Percentiles rank a stretch among this genome's conserved stretches.
Evolutionary conservation across 1,139 yeast species (phyloP).

Genomic region (Debaryomycetaceae sp.): DNA sequence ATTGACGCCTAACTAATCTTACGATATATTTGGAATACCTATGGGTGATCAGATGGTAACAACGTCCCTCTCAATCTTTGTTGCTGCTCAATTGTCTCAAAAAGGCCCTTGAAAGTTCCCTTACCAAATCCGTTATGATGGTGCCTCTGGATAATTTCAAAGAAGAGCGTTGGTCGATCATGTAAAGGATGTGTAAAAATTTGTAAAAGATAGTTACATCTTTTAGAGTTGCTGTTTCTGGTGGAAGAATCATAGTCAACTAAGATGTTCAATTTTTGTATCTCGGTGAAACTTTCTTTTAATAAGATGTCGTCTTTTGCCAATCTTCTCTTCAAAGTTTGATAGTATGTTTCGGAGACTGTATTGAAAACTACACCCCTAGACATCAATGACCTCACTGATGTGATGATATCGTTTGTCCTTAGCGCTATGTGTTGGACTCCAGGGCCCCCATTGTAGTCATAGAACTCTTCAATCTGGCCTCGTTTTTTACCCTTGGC

Average conservation of each 20-base stretch:
- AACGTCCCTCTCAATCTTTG: constrained; percentile 54
- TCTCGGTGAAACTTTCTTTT: constrained; percentile 41
- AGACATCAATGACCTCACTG: constrained; percentile 50
- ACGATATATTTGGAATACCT: background rate
- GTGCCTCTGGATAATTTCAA: constrained; percentile 75
- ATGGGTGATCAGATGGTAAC: constrained; percentile 4
- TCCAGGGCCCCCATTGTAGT: constrained; percentile 75
- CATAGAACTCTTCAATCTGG: constrained; percentile 79
- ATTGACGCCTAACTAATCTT: background rate
- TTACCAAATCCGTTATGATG: constrained; percentile 86
- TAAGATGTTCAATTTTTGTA: constrained; percentile 51
- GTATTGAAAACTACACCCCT: constrained; percentile 71
- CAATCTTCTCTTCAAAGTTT: constrained; percentile 43
- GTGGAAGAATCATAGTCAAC: constrained; percentile 67
- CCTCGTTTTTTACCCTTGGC: constrained; percentile 62
- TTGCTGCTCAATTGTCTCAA: constrained; percentile 70
- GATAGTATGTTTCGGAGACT: constrained; percentile 57
- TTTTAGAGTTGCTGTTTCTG: constrained; percentile 19
- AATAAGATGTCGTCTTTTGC: constrained; percentile 29
- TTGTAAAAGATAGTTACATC: constrained; percentile 67
- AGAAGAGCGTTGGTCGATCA: constrained; percentile 77
- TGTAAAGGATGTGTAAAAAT: constrained; percentile 72
- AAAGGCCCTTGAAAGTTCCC: constrained; percentile 78
- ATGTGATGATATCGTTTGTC: constrained; percentile 55
- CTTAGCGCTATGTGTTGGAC: constrained; percentile 75